Percentiles rank a stretch among this genome's conserved stretches.
These are phyloP conservation scores for Hypsizygus marmoreus DNA, from an alignment of 768 basidiomycete species.

Conservation along the genomic window DNA sequence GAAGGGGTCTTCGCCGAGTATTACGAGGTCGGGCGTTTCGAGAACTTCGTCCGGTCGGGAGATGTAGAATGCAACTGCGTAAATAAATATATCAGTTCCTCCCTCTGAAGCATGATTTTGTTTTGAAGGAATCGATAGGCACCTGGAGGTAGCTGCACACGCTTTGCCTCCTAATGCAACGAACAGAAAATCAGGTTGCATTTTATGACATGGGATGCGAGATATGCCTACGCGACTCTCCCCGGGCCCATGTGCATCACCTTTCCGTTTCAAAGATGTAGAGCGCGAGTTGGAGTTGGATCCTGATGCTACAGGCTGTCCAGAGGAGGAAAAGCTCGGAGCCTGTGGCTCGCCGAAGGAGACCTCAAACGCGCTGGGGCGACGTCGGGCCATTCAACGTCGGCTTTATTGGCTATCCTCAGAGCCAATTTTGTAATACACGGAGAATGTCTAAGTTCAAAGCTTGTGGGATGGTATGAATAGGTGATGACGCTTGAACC, in stretches of 20 bases:
- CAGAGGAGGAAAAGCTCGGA: slow-evolving; percentile 3
- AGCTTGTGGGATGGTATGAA: too few species aligned
- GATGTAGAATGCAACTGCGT: slow-evolving; percentile 41
- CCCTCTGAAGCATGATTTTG: neutral
- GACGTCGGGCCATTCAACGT: slow-evolving; percentile 37
- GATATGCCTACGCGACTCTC: slow-evolving; percentile 21
- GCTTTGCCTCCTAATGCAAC: slow-evolving; percentile 27
- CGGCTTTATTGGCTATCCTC: neutral
- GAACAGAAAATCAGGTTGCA: neutral
- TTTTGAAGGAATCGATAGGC: neutral
- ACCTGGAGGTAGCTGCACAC: slow-evolving; percentile 21
- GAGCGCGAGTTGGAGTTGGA: slow-evolving; percentile 2
- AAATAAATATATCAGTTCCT: neutral
- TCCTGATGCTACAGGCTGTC: neutral
- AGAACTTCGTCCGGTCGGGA: slow-evolving; percentile 28
- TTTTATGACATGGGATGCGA: neutral
- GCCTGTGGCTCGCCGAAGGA: slow-evolving; percentile 52
- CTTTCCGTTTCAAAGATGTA: slow-evolving; percentile 23
- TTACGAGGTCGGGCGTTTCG: slow-evolving; percentile 37
- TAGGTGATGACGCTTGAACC: too few species aligned
- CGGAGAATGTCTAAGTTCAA: too few species aligned
- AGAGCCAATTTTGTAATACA: too few species aligned
- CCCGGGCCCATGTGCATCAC: slow-evolving; percentile 7
- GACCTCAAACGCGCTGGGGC: slow-evolving; percentile 57
- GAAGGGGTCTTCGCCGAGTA: slow-evolving; percentile 45